Evolutionary conservation across 768 basidiomycete species (phyloP).

Genomic region (Gautieria morchelliformis): DNA sequence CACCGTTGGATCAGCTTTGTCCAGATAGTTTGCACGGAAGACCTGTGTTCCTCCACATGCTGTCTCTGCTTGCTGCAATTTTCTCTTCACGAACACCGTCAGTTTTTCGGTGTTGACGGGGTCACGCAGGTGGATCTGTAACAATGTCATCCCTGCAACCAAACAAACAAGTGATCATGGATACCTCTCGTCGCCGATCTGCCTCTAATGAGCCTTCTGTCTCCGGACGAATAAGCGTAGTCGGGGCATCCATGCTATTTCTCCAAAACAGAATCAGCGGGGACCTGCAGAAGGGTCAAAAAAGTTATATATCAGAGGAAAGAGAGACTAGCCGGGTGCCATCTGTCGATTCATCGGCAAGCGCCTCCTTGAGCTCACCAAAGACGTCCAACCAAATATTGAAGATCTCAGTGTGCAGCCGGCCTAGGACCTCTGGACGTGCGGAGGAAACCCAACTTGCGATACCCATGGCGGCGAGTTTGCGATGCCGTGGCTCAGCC

Average conservation of each 20-base stretch:
- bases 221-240: constrained; percentile 48
- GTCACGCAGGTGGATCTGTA: constrained; percentile 60
- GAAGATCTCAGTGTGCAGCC: constrained; percentile 67
- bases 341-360: constrained; percentile 19
- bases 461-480: constrained; percentile 75
- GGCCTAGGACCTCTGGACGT: constrained; percentile 58
- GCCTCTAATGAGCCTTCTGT: constrained; percentile 68
- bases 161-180: constrained; percentile 14
- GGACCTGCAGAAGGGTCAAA: constrained; percentile 22
- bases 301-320: not conserved
- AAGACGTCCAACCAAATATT: constrained; percentile 87
- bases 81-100: constrained; percentile 45
- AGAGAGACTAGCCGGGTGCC: constrained; percentile 15
- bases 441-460: constrained; percentile 70
- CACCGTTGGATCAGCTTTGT: constrained; percentile 63
- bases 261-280: constrained; percentile 64
- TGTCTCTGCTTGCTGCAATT: constrained; percentile 56
- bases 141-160: not conserved
- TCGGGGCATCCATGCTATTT: constrained; percentile 36
- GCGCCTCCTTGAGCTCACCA: constrained; percentile 73
- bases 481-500: constrained; percentile 77
- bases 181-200: constrained; percentile 61
- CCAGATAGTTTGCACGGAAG: constrained; percentile 53
- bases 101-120: constrained; percentile 60
- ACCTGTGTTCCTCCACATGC: constrained; percentile 45